Base-by-base conservation (phyloP, 2,329 filamentous ascomycete species). In the Aspergillus ochraceus region DNA sequence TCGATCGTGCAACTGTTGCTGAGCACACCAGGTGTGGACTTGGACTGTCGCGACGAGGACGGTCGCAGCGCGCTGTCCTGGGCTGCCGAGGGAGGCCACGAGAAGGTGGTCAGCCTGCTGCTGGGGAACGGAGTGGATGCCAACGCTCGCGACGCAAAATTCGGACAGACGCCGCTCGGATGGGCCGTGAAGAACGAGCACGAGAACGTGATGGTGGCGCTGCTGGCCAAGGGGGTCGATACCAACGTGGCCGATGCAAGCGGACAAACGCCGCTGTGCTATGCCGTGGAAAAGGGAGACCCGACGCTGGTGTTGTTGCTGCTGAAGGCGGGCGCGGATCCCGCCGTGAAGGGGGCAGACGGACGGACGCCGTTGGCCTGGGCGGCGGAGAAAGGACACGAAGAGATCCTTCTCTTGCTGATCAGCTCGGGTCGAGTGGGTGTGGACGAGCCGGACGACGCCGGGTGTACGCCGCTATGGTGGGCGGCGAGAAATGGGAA, bases 81-180 rank as follows among this genome's bases (percentile, higher is more conserved):
- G 59, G 70, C 69, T 11, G 67, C 70, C n/a, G 60, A 60, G 10
- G 57, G 61, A 5, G 69, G 69, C 8, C 64, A 68, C 36, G 62
- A 61, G 42, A 64, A 60, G 11, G 63, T 71, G 12, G 55, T 60
- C n/a, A 51, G 60, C 39, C 22, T 65, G 6, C 52, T 70, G 6
- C 54, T 70, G 24, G 61, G 55, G 3, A 61, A 32, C 20, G 45
- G 61, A 12, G 57, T 64, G 1, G 63, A 69, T 11, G 51, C 60
- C 22, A 67, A 67, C 30, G 50, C 57, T 17, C 49, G 49, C 6
- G 59, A 64, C 49, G 47, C 58, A 9, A 60, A 62, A 24, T 42
- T 54, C 32, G 64, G 65, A 2, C 61, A 63, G 20, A 62, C 66
- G 8, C 67, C 67, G 30, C 49, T 68, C 12, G 64, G 49, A 30